phyloP scores from a whole-genome alignment of 2,329 filamentous ascomycete species.

The Diaporthe australafricana region DNA sequence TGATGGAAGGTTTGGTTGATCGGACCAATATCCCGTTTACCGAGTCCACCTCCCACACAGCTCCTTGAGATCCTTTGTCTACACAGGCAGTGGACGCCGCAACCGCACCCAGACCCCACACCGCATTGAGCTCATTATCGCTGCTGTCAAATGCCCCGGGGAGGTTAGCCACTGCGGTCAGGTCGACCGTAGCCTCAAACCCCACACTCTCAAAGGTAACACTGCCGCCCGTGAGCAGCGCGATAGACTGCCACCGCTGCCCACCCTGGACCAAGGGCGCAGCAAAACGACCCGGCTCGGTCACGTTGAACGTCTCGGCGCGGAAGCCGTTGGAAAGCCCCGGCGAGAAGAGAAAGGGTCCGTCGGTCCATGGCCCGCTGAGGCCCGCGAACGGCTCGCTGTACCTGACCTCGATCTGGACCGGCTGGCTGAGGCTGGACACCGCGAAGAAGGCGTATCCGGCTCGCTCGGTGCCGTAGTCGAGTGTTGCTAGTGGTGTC shows the following conservation, averaged over 20 bases:
- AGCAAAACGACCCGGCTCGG: constrained; percentile 40
- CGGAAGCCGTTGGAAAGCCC: constrained; percentile 50
- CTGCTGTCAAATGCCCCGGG: not conserved
- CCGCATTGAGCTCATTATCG: not conserved
- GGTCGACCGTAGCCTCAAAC: not conserved
- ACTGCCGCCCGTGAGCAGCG: not conserved
- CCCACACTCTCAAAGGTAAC: not conserved
- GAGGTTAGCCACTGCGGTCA: not conserved
- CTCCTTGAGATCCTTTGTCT: not conserved
- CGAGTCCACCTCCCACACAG: not conserved
- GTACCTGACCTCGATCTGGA: constrained; percentile 52
- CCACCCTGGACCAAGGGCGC: constrained; percentile 4
- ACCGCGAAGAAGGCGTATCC: constrained; percentile 50
- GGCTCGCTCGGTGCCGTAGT: constrained; percentile 48
- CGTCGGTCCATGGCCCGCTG: constrained; percentile 45
- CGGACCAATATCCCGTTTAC: constrained; percentile 41
- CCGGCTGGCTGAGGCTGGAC: constrained; percentile 38
- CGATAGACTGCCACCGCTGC: constrained; percentile 9
- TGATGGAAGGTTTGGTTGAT: constrained; percentile 47
- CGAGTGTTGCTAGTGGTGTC: constrained; percentile 40
- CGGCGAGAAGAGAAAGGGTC: constrained; percentile 43
- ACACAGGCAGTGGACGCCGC: not conserved
- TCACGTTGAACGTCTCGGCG: constrained; percentile 53
- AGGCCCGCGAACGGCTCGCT: constrained; percentile 48
- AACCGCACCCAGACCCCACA: not conserved